These are phyloP conservation scores for Podila verticillata DNA, from an alignment of 192 early-diverging fungal genomes.

Conservation along the genomic window DNA sequence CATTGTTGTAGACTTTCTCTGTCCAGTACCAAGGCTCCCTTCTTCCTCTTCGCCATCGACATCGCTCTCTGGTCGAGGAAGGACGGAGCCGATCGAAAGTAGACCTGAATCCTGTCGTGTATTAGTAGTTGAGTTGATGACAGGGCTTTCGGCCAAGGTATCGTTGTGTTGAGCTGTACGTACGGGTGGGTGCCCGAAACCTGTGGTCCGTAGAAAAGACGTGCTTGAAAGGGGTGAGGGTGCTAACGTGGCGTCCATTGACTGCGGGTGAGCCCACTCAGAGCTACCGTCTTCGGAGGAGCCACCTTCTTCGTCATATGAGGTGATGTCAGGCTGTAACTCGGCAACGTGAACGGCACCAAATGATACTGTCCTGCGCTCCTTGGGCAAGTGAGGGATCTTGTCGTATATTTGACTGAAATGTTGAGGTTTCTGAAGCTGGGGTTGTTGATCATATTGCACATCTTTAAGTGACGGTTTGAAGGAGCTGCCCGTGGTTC, in stretches of 20 bases:
- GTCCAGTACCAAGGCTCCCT: constrained; percentile 35
- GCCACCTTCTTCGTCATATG: constrained; percentile 42
- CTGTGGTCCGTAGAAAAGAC: constrained; percentile 4
- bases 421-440: constrained; percentile 9
- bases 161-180: neutral
- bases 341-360: constrained; percentile 49
- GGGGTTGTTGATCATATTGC: constrained; percentile 10
- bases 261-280: neutral
- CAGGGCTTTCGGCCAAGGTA: neutral
- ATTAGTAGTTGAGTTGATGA: neutral
- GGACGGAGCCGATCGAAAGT: neutral
- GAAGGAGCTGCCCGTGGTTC: constrained; percentile 11
- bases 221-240: constrained; percentile 14
- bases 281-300: constrained; percentile 37
- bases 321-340: constrained; percentile 34
- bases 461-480: constrained; percentile 27
- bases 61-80: constrained; percentile 7
- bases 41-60: constrained; percentile 48
- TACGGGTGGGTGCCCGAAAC: neutral
- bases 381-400: constrained; percentile 34
- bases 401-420: constrained; percentile 16
- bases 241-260: neutral
- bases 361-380: constrained; percentile 45
- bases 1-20: neutral
- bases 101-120: neutral